Conservation (phyloP, 306 rosid genomes). For the Citrullus amarus region DNA sequence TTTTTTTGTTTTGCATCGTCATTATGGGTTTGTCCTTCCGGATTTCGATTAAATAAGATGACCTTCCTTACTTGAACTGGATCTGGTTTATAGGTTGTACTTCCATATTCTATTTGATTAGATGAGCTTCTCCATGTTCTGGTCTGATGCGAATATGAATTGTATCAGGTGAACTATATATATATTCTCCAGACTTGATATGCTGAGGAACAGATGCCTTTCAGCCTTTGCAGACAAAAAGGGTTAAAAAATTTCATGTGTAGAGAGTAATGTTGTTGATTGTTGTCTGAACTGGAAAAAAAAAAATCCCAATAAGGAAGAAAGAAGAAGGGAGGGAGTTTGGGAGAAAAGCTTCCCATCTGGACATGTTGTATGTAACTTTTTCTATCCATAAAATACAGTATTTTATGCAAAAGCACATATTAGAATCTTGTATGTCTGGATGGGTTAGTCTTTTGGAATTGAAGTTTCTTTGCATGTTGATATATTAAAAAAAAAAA, state of each 20-base stretch:
- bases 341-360: slow-evolving; percentile 12
- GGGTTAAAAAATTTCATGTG: not conserved
- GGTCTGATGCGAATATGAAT: not conserved
- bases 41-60: not conserved
- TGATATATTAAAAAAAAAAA: not conserved
- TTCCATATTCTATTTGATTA: not conserved
- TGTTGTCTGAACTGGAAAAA: slow-evolving; percentile 1
- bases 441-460: slow-evolving; percentile 5
- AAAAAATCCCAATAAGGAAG: not conserved
- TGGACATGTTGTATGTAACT: slow-evolving; percentile 8
- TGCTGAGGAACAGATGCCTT: slow-evolving; percentile 49
- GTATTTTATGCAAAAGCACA: not conserved
- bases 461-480: not conserved
- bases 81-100: not conserved
- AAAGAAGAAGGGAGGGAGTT: not conserved
- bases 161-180: not conserved
- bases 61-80: not conserved
- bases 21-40: not conserved
- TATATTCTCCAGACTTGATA: slow-evolving; percentile 20
- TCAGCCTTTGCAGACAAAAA: slow-evolving; percentile 5
- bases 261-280: slow-evolving; percentile 6
- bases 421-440: not conserved
- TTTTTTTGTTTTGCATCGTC: not conserved
- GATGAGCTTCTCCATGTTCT: not conserved
- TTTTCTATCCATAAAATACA: not conserved